phyloP scores from a whole-genome alignment of 768 basidiomycete species.

The Pulveroboletus frians region DNA sequence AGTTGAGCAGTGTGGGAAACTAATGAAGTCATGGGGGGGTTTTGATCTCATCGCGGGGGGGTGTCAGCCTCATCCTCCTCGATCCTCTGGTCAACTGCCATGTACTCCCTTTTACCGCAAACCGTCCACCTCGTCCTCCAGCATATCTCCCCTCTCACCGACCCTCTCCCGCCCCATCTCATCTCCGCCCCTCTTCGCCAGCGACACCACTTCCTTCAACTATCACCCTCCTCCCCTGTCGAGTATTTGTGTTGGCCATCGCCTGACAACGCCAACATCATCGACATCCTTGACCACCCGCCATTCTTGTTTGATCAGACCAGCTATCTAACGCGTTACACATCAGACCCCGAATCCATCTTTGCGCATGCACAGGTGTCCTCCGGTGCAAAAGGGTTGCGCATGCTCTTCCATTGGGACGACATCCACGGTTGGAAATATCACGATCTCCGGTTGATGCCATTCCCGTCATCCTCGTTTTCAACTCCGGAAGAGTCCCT shows the following conservation, averaged over 20 bases:
- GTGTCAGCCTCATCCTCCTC: conserved; percentile 10
- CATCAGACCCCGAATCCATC: conserved; percentile 46
- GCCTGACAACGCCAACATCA: conserved; percentile 28
- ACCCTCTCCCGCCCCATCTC: conserved; percentile 55
- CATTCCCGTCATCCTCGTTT: conserved; percentile 50
- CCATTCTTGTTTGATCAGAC: conserved; percentile 24
- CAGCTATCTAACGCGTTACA: conserved; percentile 33
- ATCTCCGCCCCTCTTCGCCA: conserved; percentile 55
- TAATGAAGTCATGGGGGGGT: conserved; percentile 8
- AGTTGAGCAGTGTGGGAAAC: conserved; percentile 8
- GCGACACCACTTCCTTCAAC: conserved; percentile 58
- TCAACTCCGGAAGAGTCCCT: conserved; percentile 25
- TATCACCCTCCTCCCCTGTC: conserved; percentile 44
- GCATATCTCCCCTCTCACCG: conserved; percentile 49
- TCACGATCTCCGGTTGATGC: conserved; percentile 65
- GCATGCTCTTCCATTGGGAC: conserved; percentile 70
- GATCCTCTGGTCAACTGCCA: conserved; percentile 13
- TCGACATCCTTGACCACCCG: conserved; percentile 43
- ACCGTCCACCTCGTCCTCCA: conserved; percentile 47
- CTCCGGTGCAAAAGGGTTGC: conserved; percentile 34
- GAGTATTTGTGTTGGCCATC: conserved; percentile 70
- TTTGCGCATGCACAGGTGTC: conserved; percentile 55
- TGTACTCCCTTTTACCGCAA: conserved; percentile 34
- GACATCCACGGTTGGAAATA: conserved; percentile 55
- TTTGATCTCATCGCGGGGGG: conserved; percentile 5